Evolutionary conservation across 1,139 yeast species (phyloP), one percentile per base, ranked within the genome.

Genomic region (Suhomyces bokatorum): DNA sequence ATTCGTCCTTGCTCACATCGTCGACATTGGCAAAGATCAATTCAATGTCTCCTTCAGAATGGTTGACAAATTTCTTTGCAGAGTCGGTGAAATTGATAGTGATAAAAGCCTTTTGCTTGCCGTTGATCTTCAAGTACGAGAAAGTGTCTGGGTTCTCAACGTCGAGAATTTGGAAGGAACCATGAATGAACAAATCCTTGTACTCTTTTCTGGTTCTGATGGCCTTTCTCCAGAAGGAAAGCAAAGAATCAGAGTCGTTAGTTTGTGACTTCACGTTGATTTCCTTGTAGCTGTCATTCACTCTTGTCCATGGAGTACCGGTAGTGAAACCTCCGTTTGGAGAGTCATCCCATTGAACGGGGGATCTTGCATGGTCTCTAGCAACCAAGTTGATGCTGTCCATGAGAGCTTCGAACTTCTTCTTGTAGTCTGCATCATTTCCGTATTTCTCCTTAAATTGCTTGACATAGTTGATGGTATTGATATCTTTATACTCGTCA

Each of bases 241-340:
- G 51, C 43, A 59, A 47, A 10, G 62, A 58, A 24, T 55, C 33
- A n/a, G 57, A 53, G 45, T 59, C 60, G 37, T 53, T 39, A 28
- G 56, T 52, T 43, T 59, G 62, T 6, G 58, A 48, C 8, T 54
- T 58, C 11, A 56, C 63, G 39, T 59, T 59, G 38, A 59, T 47
- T 32, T 50, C 55, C 41, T 50, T 54, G 49, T 53, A 59, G 49
- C 53, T 57, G 39, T 55, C 59, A 44, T 58, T 52, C 35, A 54
- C 56, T 40, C 54, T 49, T 43, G 55, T 58, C 63, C 63, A 59
- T n/a, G 63, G 63, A 38, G 47, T 53, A 11, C 61, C 62, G 12
- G 57, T 49, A 22, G 62, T 49, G 44, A 59, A 59, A 3, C 63
- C 63, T 33, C 48, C 61, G 32, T 59, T 44, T 11, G 37, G 44